These are phyloP conservation scores for Penicillium goetzii DNA, from an alignment of 495 filamentous ascomycete genomes.

Conservation along the genomic window DNA sequence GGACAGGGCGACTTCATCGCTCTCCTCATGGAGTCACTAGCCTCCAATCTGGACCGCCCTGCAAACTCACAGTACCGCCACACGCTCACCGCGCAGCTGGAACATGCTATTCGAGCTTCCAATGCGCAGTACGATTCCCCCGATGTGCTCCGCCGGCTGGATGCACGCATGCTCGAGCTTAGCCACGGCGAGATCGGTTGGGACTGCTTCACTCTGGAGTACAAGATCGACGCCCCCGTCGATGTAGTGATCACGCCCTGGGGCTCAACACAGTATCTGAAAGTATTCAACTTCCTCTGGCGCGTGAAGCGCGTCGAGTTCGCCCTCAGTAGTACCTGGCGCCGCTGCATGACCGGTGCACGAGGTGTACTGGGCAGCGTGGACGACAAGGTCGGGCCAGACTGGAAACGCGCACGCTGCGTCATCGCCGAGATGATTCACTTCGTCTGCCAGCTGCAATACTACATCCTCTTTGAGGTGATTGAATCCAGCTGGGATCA, in stretches of 20 bases:
- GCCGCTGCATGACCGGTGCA: conserved; percentile 93
- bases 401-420: conserved; percentile 90
- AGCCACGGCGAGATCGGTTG: conserved; percentile 97
- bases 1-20: conserved; percentile 98
- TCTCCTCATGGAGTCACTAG: conserved; percentile 93
- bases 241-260: conserved; percentile 97
- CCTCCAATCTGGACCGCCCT: conserved; percentile 91
- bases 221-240: conserved; percentile 96
- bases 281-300: conserved; percentile 99
- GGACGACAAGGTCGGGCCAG: conserved; percentile 72
- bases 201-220: conserved; percentile 99
- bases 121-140: conserved; percentile 94
- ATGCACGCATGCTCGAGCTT: conserved; percentile 94
- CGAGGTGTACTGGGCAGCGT: conserved; percentile 84
- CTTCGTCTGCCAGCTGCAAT: conserved; percentile 95
- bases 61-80: conserved; percentile 93
- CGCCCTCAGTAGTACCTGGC: conserved; percentile 85
- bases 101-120: conserved; percentile 95
- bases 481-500: conserved; percentile 94
- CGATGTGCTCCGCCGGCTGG: conserved; percentile 90
- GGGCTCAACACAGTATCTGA: conserved; percentile 94
- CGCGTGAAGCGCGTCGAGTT: conserved; percentile 98
- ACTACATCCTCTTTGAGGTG: conserved; percentile 98
- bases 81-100: conserved; percentile 92
- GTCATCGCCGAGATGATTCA: conserved; percentile 97